Percentiles rank a stretch among this genome's conserved stretches.
Conservation (phyloP, 352 stramenopile species). For the Globisporangium cylindrosporum region DNA sequence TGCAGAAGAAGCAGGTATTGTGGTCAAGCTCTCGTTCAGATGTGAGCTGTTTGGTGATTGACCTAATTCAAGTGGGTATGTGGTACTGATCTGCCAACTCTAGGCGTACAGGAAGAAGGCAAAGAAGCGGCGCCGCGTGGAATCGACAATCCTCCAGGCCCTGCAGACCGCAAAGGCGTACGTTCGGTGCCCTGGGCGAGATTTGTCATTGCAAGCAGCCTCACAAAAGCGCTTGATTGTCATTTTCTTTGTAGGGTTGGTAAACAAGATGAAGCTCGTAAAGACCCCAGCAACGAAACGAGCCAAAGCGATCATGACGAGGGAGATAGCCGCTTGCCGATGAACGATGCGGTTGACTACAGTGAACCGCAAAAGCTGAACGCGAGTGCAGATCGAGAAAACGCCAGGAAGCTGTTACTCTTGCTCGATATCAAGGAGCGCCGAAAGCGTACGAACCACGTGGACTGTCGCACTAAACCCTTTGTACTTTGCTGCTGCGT, state of each 20-base stretch:
- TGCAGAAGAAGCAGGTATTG: constrained; percentile 32
- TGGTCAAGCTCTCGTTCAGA: background rate
- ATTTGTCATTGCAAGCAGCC: background rate
- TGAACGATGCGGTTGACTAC: constrained; percentile 6
- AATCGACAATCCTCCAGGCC: constrained; percentile 9
- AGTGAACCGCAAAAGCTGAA: background rate
- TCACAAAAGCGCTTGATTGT: background rate
- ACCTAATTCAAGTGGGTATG: background rate
- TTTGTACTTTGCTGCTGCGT: background rate
- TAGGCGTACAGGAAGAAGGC: constrained; percentile 19
- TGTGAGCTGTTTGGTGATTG: background rate
- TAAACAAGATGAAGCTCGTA: background rate
- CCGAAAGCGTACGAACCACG: constrained; percentile 15
- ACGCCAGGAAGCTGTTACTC: constrained; percentile 22
- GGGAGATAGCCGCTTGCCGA: background rate
- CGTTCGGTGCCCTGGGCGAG: background rate
- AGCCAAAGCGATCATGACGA: background rate
- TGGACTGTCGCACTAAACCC: background rate
- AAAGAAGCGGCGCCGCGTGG: constrained; percentile 7
- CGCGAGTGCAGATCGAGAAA: background rate
- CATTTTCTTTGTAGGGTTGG: background rate
- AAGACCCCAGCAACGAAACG: background rate
- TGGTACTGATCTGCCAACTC: background rate
- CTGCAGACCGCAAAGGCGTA: constrained; percentile 7
- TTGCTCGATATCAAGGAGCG: constrained; percentile 19